phyloP scores from a whole-genome alignment of 176 grass and related monocot species.

The Secale cereale region DNA sequence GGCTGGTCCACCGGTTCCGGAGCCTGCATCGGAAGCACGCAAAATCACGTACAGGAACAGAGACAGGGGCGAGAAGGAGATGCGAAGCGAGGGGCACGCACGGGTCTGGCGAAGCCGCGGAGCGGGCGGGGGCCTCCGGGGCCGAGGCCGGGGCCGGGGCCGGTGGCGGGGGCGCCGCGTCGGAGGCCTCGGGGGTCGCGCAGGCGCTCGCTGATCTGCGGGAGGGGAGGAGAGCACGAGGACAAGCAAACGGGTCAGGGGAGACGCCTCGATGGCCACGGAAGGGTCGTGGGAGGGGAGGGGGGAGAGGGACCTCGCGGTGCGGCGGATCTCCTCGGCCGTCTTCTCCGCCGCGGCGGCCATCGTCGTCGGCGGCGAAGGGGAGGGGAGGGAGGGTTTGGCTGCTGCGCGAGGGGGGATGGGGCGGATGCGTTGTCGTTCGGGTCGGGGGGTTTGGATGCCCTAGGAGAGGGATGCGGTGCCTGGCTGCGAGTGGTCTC shows the following conservation, averaged over 20 bases:
- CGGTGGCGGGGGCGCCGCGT: slow-evolving; percentile 30
- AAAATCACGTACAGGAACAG: neutral
- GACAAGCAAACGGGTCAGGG: neutral
- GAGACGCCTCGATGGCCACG: neutral
- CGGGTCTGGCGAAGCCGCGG: slow-evolving; percentile 66
- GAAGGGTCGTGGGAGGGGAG: neutral
- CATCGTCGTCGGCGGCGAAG: slow-evolving; percentile 22
- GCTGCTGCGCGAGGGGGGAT: slow-evolving; percentile 1
- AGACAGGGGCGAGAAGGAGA: neutral
- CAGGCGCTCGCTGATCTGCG: slow-evolving; percentile 89
- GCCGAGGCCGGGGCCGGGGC: slow-evolving; percentile 11
- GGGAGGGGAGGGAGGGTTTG: neutral
- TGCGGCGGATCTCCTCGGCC: slow-evolving; percentile 88
- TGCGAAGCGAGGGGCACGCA: slow-evolving; percentile 28
- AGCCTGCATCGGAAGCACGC: slow-evolving; percentile 41
- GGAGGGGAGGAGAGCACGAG: neutral
- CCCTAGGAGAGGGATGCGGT: neutral
- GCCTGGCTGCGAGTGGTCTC: neutral
- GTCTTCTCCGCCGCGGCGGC: slow-evolving; percentile 71
- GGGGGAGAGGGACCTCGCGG: slow-evolving; percentile 43
- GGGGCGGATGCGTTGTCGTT: neutral
- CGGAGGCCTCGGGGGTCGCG: slow-evolving; percentile 85
- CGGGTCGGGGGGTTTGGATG: slow-evolving; percentile 41
- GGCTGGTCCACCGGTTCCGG: slow-evolving; percentile 58
- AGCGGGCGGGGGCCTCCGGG: slow-evolving; percentile 39